Base-by-base conservation (phyloP, 306 rosid species). In the Malus fusca region DNA sequence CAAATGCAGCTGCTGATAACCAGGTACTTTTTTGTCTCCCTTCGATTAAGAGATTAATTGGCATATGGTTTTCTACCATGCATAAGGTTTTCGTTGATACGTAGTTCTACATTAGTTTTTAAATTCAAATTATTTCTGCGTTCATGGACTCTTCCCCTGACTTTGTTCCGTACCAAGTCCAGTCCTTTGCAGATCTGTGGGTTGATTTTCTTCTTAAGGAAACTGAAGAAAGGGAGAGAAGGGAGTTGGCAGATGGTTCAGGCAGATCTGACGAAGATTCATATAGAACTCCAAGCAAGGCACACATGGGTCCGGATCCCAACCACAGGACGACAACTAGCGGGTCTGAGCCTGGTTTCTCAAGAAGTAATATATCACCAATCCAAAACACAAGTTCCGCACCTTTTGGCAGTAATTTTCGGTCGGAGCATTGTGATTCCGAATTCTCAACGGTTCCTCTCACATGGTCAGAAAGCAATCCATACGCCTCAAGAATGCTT, bases 101-200 rank as follows among this genome's bases (percentile, higher is more conserved):
- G 0, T 26, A 4, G 10, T 26, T 61, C 66, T 23, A 13, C 31
- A 5, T 61, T 26, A 25, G 35, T 31, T 30, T 17, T 35, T 30
- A 3, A 19, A 17, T 63, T 35, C 10, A 8, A 28, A 19, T 9
- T 26, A 51, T 52, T n/a, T 5, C 26, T 3, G 18, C 8, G 31
- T 22, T 40, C 2, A 22, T 21, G 31, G 31, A 74, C 3, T 62
- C 44, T 19, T 30, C 62, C 31, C 21, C 31, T 62, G 66, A 66
- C 78, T 31, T 6, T 74, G 22, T 71, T 79, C 69, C 63, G 62
- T 75, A 17, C 43, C 62, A 13, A 75, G n/a, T 78, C 18, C 96
- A 95, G 98, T 95, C 98, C 78, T 95, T 95, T 79, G 95, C 98
- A 85, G 98, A 95, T 90, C 63, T 95, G 71, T 95, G 98, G 98